Evolutionary conservation across 441 rosid species (phyloP).

Genomic region (Erodium texanum): DNA sequence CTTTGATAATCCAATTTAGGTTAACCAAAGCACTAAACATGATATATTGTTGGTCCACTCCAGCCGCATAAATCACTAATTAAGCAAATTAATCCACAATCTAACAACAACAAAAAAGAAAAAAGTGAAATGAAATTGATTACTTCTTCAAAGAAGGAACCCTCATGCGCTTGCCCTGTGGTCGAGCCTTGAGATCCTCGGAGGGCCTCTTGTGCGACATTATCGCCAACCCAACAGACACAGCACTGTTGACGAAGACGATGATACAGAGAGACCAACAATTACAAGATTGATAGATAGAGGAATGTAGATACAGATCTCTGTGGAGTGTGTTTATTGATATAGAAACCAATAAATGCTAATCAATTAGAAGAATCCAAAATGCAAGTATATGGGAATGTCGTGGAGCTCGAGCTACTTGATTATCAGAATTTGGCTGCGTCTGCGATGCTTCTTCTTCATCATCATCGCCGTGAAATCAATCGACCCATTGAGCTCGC

Average conservation of each 20-base stretch:
- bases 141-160: conserved; percentile 43
- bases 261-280: too few species aligned
- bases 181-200: conserved; percentile 49
- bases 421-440: conserved; percentile 26
- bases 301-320: not conserved
- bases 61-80: not conserved
- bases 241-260: too few species aligned
- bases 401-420: conserved; percentile 6
- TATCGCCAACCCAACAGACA: not conserved
- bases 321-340: too few species aligned
- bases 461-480: conserved; percentile 19
- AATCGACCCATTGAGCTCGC: not conserved
- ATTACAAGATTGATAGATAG: not conserved
- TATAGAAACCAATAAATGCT: not conserved
- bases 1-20: conserved; percentile 4
- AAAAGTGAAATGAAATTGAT: not conserved
- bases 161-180: conserved; percentile 58
- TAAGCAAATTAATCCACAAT: not conserved
- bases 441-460: conserved; percentile 32
- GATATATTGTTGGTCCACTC: not conserved
- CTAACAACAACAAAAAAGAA: not conserved
- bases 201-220: conserved; percentile 35
- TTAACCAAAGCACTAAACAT: not conserved
- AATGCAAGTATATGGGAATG: not conserved
- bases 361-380: not conserved